Conservation (phyloP, 2,329 filamentous ascomycete genomes). For the Aspergillus hortae region DNA sequence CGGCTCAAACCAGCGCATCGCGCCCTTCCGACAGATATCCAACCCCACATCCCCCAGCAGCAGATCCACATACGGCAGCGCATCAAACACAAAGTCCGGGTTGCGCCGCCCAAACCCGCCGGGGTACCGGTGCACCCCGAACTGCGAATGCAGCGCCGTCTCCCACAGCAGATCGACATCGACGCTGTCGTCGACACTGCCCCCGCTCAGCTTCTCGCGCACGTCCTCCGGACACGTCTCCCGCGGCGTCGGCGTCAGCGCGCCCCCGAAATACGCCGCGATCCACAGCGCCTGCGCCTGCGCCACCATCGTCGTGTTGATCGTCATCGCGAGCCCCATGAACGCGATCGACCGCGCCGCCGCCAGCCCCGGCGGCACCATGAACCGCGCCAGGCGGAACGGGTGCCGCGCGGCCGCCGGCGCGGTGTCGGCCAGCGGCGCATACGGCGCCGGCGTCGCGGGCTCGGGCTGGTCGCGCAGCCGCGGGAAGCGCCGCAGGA, state of each 20-base stretch:
- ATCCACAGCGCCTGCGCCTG: conserved; percentile 60
- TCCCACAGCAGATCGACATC: conserved; percentile 46
- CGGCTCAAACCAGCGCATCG: conserved; percentile 31
- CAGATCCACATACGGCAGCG: conserved; percentile 68
- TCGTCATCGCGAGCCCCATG: conserved; percentile 45
- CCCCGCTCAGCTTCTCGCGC: neutral
- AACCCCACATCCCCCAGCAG: conserved; percentile 65
- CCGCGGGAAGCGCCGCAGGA: conserved; percentile 50
- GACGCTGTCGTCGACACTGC: neutral
- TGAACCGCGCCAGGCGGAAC: conserved; percentile 48
- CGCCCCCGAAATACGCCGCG: conserved; percentile 59
- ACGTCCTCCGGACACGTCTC: conserved; percentile 20
- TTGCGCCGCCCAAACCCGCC: conserved; percentile 55
- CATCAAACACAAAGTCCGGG: conserved; percentile 70
- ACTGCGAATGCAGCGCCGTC: conserved; percentile 63
- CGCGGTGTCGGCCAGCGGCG: conserved; percentile 30
- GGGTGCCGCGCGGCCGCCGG: conserved; percentile 39
- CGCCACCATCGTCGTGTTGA: conserved; percentile 44
- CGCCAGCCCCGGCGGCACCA: conserved; percentile 43
- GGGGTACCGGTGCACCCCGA: conserved; percentile 64
- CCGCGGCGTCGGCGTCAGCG: conserved; percentile 37
- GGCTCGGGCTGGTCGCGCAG: conserved; percentile 41
- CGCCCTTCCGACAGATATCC: conserved; percentile 38
- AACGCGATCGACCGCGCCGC: conserved; percentile 49
- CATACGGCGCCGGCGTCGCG: conserved; percentile 15